A percentile compares a stretch with the other conserved stretches of the same genome.
Conservation (phyloP, 139 green algal genomes). For the Picochlorum sp. region DNA sequence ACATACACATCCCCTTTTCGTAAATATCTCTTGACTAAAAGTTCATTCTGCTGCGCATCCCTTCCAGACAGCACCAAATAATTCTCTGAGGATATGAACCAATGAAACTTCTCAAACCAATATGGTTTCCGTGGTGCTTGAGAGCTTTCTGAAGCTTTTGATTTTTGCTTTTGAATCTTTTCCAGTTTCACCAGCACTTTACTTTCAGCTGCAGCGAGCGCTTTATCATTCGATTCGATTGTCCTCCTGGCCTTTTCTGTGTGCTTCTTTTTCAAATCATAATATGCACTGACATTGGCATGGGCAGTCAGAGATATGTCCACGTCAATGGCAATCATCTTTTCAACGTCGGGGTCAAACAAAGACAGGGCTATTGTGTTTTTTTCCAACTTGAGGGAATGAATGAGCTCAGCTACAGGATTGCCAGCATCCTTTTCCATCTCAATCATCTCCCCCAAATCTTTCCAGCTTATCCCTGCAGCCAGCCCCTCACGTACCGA, state of each 20-base stretch:
- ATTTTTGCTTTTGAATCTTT: slow-evolving; percentile 34
- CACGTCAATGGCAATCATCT: slow-evolving; percentile 49
- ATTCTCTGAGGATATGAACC: slow-evolving; percentile 92
- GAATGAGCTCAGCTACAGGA: slow-evolving; percentile 74
- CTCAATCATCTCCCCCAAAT: slow-evolving; percentile 65
- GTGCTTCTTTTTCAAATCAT: slow-evolving; percentile 65
- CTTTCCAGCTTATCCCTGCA: slow-evolving; percentile 80
- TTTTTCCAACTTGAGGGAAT: slow-evolving; percentile 63
- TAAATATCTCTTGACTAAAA: slow-evolving; percentile 83
- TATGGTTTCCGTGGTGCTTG: slow-evolving; percentile 65
- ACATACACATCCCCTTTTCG: slow-evolving; percentile 74
- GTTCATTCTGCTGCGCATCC: slow-evolving; percentile 94
- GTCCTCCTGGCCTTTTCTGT: slow-evolving; percentile 75
- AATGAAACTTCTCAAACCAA: slow-evolving; percentile 97
- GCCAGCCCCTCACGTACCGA: slow-evolving; percentile 76
- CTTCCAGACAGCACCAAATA: slow-evolving; percentile 83
- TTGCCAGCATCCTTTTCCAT: slow-evolving; percentile 73
- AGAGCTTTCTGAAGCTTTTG: slow-evolving; percentile 6
- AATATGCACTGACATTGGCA: slow-evolving; percentile 70
- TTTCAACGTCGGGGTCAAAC: slow-evolving; percentile 30
- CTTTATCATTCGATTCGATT: slow-evolving; percentile 58
- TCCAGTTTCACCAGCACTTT: slow-evolving; percentile 61
- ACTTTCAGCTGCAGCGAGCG: slow-evolving; percentile 80
- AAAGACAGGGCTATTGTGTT: slow-evolving; percentile 78
- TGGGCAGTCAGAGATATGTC: slow-evolving; percentile 71